Evolutionary conservation across 768 basidiomycete species (phyloP).

Genomic region (Pleurotus ostreatus): DNA sequence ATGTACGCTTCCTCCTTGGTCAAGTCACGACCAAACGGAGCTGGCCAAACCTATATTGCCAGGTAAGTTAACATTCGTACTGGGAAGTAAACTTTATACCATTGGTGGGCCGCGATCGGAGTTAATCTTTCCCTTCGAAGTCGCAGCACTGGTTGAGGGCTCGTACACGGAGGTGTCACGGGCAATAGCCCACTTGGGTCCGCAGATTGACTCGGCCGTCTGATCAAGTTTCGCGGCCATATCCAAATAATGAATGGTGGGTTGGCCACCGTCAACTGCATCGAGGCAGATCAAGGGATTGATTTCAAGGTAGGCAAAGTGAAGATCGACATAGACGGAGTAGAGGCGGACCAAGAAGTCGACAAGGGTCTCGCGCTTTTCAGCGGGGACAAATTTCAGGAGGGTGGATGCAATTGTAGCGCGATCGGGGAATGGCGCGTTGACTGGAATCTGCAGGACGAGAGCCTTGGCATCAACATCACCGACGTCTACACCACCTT

Average conservation of each 20-base stretch:
- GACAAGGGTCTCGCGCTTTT: conserved; percentile 86
- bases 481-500: conserved; percentile 97
- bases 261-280: conserved; percentile 56
- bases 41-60: conserved; percentile 63
- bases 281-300: conserved; percentile 97
- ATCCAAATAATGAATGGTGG: conserved; percentile 91
- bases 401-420: conserved; percentile 71
- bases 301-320: conserved; percentile 99
- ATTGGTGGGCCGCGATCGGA: conserved; percentile 97
- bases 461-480: conserved; percentile 98
- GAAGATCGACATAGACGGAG: conserved; percentile 96
- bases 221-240: conserved; percentile 99
- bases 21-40: conserved; percentile 94
- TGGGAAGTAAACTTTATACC: conserved; percentile 40
- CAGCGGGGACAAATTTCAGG: conserved; percentile 76
- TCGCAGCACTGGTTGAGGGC: conserved; percentile 35
- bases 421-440: conserved; percentile 75
- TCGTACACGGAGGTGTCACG: conserved; percentile 83
- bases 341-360: conserved; percentile 96
- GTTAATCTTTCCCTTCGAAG: conserved; percentile 51
- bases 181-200: conserved; percentile 98
- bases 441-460: conserved; percentile 79
- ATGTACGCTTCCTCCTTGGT: conserved; percentile 99
- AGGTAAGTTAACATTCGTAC: too few species aligned
- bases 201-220: conserved; percentile 96